phyloP scores from a whole-genome alignment of 1,139 yeast genomes.

The Taiozyma sp. region DNA sequence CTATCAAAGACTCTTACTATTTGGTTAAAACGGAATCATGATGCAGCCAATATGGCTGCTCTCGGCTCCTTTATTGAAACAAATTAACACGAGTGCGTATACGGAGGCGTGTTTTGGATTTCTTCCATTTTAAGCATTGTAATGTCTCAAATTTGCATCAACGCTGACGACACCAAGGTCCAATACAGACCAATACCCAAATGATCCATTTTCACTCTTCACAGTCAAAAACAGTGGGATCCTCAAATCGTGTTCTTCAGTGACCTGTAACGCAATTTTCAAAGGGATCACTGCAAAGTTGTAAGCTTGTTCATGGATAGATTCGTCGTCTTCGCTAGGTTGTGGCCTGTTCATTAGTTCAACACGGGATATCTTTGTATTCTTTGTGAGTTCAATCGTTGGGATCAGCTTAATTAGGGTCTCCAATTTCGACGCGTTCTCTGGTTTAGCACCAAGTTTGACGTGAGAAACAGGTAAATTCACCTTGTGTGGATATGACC shows the following conservation, averaged over 20 bases:
- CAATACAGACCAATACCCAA: neutral
- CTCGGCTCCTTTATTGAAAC: too few relatives aligned
- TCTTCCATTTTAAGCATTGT: too few relatives aligned
- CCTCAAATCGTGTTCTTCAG: neutral
- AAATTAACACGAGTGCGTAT: too few relatives aligned
- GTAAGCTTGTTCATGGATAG: constrained; percentile 13
- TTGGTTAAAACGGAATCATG: too few relatives aligned
- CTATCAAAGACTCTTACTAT: too few relatives aligned
- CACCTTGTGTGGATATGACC: constrained; percentile 4
- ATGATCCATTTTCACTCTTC: neutral
- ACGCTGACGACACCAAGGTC: neutral
- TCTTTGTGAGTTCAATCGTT: constrained; percentile 19
- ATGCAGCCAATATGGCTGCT: too few relatives aligned
- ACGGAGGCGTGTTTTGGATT: too few relatives aligned
- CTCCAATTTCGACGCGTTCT: constrained; percentile 18
- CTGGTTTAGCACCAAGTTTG: constrained; percentile 19
- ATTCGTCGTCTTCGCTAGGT: constrained; percentile 7
- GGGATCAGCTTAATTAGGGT: constrained; percentile 22
- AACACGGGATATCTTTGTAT: constrained; percentile 23
- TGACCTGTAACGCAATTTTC: neutral
- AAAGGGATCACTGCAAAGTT: constrained; percentile 20
- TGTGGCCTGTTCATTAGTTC: constrained; percentile 24
- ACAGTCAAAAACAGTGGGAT: neutral
- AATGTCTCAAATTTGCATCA: neutral
- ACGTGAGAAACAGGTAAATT: constrained; percentile 25